Conservation (phyloP, 768 basidiomycete species). For the Termitomyces bulborhizus region DNA sequence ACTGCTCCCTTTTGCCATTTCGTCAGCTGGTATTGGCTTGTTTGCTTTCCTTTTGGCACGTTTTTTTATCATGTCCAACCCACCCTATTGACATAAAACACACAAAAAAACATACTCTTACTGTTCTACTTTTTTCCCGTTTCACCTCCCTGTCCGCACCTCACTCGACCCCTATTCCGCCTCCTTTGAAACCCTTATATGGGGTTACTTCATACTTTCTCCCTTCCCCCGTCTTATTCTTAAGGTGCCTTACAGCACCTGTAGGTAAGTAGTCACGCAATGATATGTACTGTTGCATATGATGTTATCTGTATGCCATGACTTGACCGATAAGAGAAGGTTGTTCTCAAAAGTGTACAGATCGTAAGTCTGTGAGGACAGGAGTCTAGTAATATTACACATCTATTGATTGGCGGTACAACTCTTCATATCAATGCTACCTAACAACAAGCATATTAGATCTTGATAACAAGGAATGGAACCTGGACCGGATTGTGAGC, state of each 20-base stretch:
- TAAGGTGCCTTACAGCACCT: slow-evolving; percentile 16
- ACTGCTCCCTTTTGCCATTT: slow-evolving; percentile 12
- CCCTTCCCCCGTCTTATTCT: slow-evolving; percentile 11
- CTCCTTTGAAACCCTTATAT: slow-evolving; percentile 12
- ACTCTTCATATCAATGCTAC: slow-evolving; percentile 21
- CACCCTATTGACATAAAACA: slow-evolving; percentile 30
- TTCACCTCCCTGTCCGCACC: slow-evolving; percentile 15
- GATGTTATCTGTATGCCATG: slow-evolving; percentile 21
- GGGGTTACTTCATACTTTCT: slow-evolving; percentile 17
- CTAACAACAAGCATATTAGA: slow-evolving; percentile 29
- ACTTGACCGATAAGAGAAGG: neutral
- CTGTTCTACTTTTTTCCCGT: slow-evolving; percentile 22
- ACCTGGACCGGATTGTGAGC: slow-evolving; percentile 38
- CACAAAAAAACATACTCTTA: slow-evolving; percentile 43
- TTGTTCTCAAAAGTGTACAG: neutral
- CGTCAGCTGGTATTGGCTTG: slow-evolving; percentile 31
- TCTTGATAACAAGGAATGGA: slow-evolving; percentile 73
- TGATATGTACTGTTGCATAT: slow-evolving; percentile 17
- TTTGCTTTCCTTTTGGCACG: slow-evolving; percentile 25
- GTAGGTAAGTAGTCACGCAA: slow-evolving; percentile 45
- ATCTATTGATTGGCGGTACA: slow-evolving; percentile 25
- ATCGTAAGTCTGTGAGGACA: neutral
- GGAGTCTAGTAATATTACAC: slow-evolving; percentile 5
- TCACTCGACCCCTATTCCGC: slow-evolving; percentile 11
- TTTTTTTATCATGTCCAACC: slow-evolving; percentile 16